These are phyloP conservation scores for Melaleuca quinquenervia DNA, from an alignment of 345 rosid genomes.

Conservation along the genomic window DNA sequence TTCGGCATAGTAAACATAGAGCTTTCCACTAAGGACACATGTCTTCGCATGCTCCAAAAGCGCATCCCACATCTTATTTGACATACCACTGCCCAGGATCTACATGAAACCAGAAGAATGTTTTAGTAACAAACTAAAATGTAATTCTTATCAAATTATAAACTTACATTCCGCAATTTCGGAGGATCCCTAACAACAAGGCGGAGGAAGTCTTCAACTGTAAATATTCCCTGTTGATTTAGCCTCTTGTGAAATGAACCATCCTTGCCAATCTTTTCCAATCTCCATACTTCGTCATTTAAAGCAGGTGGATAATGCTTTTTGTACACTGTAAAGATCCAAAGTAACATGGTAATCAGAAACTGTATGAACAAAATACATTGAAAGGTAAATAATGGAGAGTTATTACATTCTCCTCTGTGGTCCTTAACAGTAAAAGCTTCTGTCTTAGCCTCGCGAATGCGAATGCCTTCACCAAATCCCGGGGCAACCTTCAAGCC, in stretches of 20 bases:
- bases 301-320: constrained; percentile 94
- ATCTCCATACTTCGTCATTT: constrained; percentile 88
- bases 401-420: constrained; percentile 76
- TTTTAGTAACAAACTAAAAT: not conserved
- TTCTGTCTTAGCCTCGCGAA: constrained; percentile 96
- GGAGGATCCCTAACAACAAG: constrained; percentile 60
- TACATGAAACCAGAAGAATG: constrained; percentile 11
- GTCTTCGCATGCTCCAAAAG: constrained; percentile 95
- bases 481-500: constrained; percentile 77
- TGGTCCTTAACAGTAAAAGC: constrained; percentile 97
- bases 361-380: not conserved
- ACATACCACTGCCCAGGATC: constrained; percentile 99
- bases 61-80: constrained; percentile 99
- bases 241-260: constrained; percentile 96
- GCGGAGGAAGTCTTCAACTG: constrained; percentile 82
- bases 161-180: constrained; percentile 71
- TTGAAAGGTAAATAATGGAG: not conserved
- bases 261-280: constrained; percentile 99
- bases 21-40: constrained; percentile 71
- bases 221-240: constrained; percentile 22
- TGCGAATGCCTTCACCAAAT: constrained; percentile 64
- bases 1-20: constrained; percentile 78
- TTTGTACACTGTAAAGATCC: constrained; percentile 68
- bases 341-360: not conserved
- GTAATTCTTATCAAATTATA: constrained; percentile 1